Evolutionary conservation across 805 yeast species (phyloP), one percentile per base, ranked within the genome.

Genomic region (Candida manassasensis): DNA sequence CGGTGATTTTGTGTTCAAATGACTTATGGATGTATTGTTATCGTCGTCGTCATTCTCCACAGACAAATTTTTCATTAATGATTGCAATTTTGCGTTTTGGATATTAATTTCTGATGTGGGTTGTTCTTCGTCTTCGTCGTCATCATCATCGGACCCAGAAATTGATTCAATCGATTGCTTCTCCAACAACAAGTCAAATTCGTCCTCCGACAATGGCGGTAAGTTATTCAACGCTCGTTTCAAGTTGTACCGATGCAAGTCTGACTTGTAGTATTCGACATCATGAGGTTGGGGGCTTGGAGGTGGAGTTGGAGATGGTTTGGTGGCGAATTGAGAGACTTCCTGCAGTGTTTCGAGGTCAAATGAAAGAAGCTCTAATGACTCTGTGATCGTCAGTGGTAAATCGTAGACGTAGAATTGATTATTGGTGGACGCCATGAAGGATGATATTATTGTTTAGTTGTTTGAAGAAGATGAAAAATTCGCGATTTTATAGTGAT

Each of bases 1-100:
- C 0, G 96, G 88, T 0, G 94, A 79, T 46, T 78, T 75, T 0
- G 90, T 79, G 38, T 81, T 77, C 41, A 83, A 50, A 49, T 70
- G 77, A 49, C 81, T 72, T 24, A 69, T 57, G 18, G 58, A 55
- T 16, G 61, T 50, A 21, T 53, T 69, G 12, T 50, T 59, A 11
- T 59, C 63, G 1, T 51, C 57, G 2, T 48, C 54, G 2, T 48
- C 32, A 7, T 12, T 48, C 34, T 10, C 47, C 10, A 39, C 4
- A 5, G 35, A 50, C 18, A 52, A 17, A 19, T 52, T 21, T 49
- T 55, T 56, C 11, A 61, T 43, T 22, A 59, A 30, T 4, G 24
- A 24, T 21, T 34, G 36, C 11, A 39, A 24, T 18, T 30, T 36
- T 11, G 16, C 14, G 8, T 27, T 28, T 44, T 3, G 50, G 39